Base-by-base conservation (phyloP, 192 early-diverging fungal species). In the Linnemannia schmuckeri region DNA sequence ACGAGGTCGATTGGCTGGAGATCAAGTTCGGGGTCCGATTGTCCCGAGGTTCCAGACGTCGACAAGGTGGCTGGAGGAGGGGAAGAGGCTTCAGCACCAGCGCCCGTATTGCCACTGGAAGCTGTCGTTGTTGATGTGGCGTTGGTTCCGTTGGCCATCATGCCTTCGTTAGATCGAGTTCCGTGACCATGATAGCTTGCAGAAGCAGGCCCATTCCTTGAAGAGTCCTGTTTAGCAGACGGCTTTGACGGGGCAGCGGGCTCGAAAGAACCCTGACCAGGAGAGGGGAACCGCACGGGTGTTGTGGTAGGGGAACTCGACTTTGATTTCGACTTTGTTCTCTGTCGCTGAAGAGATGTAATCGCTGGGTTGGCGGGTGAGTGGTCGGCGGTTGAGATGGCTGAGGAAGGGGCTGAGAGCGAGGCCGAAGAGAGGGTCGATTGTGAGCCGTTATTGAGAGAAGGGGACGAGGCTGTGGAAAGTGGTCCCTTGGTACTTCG, bases 1-100 rank as follows among this genome's bases (percentile, higher is more conserved):
- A 78, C 72, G 20, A 87, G n/a, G 5, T 78, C 85, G 17, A 86
- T 80, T 1, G 83, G 78, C 20, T 77, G 68, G 35, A 80, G 46
- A 38, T 77, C 55, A 35, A 46, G 33, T 17, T 79, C 78, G 9
- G 41, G 5, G 10, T 75, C 73, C 55, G 27, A 35, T 24, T 49
- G 42, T n/a, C 68, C 9, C 37, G 68, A 63, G 15, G 81, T 20
- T 44, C 70, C 22, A 40, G 69, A 63, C 42, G 52, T 33, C 38
- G n/a, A 35, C 55, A 13, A 20, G 6, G 41, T 17, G 6, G 40
- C 38, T 24, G 47, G 30, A 4, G 8, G 49, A 54, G 33, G 33
- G 5, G 66, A 47, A 4, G 47, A 40, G 71, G 69, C 70, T 70
- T 76, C 70, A 75, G 18, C 18, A 24, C 15, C 22, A 41, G 70